Conservation (phyloP, 768 basidiomycete species). For the Pisolithus albus region DNA sequence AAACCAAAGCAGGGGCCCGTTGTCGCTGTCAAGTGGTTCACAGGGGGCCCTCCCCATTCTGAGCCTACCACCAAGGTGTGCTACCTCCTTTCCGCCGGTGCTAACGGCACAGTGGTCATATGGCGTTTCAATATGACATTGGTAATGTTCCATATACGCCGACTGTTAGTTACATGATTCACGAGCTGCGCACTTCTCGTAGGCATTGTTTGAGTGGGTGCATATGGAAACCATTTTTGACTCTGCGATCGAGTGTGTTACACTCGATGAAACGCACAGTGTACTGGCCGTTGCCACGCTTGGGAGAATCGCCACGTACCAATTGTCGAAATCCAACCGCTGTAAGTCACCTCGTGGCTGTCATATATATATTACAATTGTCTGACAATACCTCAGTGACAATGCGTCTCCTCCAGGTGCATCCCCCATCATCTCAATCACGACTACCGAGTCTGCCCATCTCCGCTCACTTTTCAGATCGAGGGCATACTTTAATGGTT, state of each 20-base stretch:
- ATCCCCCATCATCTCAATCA: background rate
- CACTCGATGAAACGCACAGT: background rate
- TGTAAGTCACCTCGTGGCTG: background rate
- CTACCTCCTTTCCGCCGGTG: background rate
- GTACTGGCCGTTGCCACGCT: background rate
- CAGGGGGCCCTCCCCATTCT: background rate
- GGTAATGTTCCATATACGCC: background rate
- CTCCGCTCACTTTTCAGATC: background rate
- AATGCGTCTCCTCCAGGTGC: background rate
- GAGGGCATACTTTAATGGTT: background rate
- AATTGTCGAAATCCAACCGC: background rate
- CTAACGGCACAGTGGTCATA: slow-evolving; percentile 1
- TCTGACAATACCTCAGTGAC: background rate
- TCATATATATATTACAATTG: background rate
- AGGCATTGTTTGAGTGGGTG: background rate
- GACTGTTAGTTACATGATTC: background rate
- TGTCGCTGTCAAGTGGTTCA: background rate
- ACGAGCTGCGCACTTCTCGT: background rate
- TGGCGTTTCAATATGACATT: background rate
- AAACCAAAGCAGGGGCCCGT: slow-evolving; percentile 2
- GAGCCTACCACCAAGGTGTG: too few species aligned
- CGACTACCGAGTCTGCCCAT: background rate
- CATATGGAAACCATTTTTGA: background rate
- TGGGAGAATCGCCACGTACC: background rate
- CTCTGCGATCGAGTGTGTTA: background rate